Evolutionary conservation across 257 asterid genomes (phyloP), one percentile per base, ranked within the genome.

Genomic region (Fraxinus americana): DNA sequence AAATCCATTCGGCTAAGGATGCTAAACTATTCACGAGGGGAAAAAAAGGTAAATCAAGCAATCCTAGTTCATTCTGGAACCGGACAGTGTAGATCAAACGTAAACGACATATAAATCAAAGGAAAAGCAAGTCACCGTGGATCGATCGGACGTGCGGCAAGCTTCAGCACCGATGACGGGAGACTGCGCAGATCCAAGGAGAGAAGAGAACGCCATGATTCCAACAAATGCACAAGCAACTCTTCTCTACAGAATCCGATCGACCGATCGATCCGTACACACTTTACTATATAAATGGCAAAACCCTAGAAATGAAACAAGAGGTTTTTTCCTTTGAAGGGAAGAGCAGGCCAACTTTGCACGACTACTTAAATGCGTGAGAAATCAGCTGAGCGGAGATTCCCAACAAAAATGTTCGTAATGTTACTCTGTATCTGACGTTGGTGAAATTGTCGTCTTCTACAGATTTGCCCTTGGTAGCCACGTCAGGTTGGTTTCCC

Each of bases 161-260:
- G 83, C 76, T 50, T 82, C 86, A 19, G 89, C 50, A 6, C 86
- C 86, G 21, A 78, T 61, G 74, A 86, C 84, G 38, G 89, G 89
- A 0, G 94, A 85, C 52, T 86, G 79, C 59, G 87, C 79, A 83
- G 94, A 91, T 89, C 97, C 84, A 21, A 87, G 52, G 29, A 87
- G 83, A 38, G 93, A 78, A 35, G 94, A 91, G 70, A 85, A 88
- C 23, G 92, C 89, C 97, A 91, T 89, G 80, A 74, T 82, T 30
- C 17, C 27, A 19, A 69, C 32, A 77, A 57, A 66, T 14, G 59
- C 16, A 65, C 39, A 14, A 71, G 23, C 34, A 43, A 11, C 75
- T 81, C 54, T 39, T 14, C 59, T 38, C 84, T 29, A 77, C 80
- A 73, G 73, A 78, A 76, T 19, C 61, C 17, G 43, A n/a, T 10